Conservation (phyloP, 2,329 filamentous ascomycete species). For the Ophiostoma novo-ulmi region DNA sequence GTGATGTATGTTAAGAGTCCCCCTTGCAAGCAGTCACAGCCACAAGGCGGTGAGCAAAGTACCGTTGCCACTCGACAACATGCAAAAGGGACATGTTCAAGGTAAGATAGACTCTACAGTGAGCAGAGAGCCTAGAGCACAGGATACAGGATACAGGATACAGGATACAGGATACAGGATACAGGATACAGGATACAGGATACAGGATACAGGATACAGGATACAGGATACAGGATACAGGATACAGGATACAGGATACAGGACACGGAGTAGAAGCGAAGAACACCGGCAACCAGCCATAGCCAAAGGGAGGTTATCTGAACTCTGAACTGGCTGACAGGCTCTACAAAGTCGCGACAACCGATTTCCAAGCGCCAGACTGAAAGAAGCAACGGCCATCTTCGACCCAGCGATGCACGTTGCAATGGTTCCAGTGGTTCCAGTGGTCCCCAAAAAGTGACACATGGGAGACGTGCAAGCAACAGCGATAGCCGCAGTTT, state of each 20-base stretch:
- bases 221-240: not conserved
- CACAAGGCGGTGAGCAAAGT: constrained; percentile 23
- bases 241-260: not conserved
- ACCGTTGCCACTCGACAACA: not conserved
- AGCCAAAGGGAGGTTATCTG: not conserved
- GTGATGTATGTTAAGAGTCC: not conserved
- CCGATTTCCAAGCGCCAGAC: not conserved
- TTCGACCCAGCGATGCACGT: not conserved
- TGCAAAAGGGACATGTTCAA: not conserved
- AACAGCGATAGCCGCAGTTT: not conserved
- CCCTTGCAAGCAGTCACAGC: constrained; percentile 19
- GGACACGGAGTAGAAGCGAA: not conserved
- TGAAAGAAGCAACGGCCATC: not conserved
- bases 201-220: not conserved
- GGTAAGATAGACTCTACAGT: not conserved
- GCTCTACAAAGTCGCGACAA: not conserved
- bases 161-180: not conserved
- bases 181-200: not conserved
- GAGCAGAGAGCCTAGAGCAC: not conserved
- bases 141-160: not conserved
- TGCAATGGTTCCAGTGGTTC: not conserved
- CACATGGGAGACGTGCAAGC: constrained; percentile 6
- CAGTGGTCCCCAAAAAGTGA: not conserved
- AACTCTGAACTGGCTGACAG: not conserved
- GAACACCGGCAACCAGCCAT: not conserved